Conservation (phyloP, 352 stramenopile genomes). For the Globisporangium spinosum region DNA sequence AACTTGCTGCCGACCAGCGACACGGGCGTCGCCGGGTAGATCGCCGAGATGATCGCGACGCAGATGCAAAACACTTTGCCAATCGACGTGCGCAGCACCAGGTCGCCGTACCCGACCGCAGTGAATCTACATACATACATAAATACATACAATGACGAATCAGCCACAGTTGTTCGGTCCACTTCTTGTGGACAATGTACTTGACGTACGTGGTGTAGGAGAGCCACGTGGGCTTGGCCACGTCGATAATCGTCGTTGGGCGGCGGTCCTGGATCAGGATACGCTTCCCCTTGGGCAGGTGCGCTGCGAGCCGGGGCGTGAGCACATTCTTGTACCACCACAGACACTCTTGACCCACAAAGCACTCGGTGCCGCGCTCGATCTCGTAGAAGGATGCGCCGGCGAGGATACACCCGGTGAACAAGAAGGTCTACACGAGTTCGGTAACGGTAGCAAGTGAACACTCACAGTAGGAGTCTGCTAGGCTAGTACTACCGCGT, state of each 20-base stretch:
- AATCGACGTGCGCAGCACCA: constrained; percentile 54
- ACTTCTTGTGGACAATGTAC: not conserved
- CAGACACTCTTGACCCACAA: constrained; percentile 44
- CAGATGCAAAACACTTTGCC: constrained; percentile 63
- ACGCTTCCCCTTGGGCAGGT: constrained; percentile 50
- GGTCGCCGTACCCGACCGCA: constrained; percentile 72
- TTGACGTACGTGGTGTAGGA: constrained; percentile 53
- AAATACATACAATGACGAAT: not conserved
- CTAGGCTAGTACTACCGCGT: not conserved
- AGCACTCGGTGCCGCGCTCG: constrained; percentile 67
- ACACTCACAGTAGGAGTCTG: not conserved
- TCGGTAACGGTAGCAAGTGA: not conserved
- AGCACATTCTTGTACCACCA: constrained; percentile 62
- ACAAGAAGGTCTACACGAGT: constrained; percentile 54
- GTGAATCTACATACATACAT: constrained; percentile 37
- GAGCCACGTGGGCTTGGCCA: constrained; percentile 69
- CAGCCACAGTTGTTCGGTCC: not conserved
- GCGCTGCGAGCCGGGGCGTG: constrained; percentile 32
- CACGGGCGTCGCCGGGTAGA: constrained; percentile 76
- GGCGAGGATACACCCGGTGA: constrained; percentile 59
- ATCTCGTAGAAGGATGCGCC: constrained; percentile 71
- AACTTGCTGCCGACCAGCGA: constrained; percentile 72
- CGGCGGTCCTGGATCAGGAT: constrained; percentile 59
- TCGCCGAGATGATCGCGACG: constrained; percentile 57
- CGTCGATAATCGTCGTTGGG: constrained; percentile 50